Evolutionary conservation across 306 rosid genomes (phyloP), one percentile per base, ranked within the genome.

Genomic region (Lagenaria siceraria): DNA sequence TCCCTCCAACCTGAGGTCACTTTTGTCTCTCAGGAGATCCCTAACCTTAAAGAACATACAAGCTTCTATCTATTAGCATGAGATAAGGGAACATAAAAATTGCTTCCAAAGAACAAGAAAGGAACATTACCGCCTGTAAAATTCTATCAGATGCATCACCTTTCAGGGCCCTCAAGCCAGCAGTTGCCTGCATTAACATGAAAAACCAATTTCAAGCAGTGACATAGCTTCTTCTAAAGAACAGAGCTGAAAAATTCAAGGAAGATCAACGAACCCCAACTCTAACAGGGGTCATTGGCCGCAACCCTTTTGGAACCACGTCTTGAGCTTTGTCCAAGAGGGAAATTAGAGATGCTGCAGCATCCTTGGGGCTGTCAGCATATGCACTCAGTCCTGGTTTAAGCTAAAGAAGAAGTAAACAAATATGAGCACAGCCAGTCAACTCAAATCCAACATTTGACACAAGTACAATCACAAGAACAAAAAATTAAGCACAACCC

Each of bases 141-240:
- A 96, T 92, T 83, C 83, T 89, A 40, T 96, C 87, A 11, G 99
- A 89, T 33, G 96, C 78, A 80, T 92, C 93, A 36, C 92, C 97
- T 72, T 84, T 88, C 88, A 96, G 82, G 42, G 97, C 85, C 79
- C 99, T 85, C 84, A 96, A 82, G 59, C 99, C 99, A 25, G 99
- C 99, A 78, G 99, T 96, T 29, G 99, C 99, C 97, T 92, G 82
- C 78, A 87, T 78, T 66, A 74, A 48, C 81, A 65, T 15, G 55
- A 65, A 70, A 83, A 77, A 21, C 33, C 79, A 83, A 58, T 77
- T 58, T 79, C 77, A 59, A 77, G 64, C 81, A 49, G 7, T 22
- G 10, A 13, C 17, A 65, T n/a, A 49, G 29, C 76, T 13, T 70
- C 10, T 10, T 9, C n/a, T 62, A 43, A 49, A 31, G 13, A 59